Evolutionary conservation across 176 grass and related monocot genomes (phyloP).

Genomic region (Aegilops tauschii): DNA sequence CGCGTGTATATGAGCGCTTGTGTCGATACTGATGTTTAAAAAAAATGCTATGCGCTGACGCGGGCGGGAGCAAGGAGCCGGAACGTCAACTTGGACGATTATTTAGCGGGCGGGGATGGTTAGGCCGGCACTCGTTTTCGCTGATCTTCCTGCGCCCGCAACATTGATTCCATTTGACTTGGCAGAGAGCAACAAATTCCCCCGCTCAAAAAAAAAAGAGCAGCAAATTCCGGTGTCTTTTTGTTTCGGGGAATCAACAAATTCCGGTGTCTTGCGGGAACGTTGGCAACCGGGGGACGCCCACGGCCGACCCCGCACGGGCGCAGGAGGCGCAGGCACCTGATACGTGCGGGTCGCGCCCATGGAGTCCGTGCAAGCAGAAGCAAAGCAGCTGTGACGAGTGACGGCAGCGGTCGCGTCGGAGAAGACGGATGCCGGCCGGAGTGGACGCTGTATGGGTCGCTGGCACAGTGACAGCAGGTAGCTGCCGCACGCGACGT

Average conservation of each 20-base stretch:
- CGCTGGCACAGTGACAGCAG: background rate
- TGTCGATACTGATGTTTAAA: no score
- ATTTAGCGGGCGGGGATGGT: background rate
- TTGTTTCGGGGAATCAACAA: background rate
- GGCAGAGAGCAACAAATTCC: background rate
- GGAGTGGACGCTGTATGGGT: background rate
- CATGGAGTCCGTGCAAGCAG: background rate
- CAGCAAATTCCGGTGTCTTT: background rate
- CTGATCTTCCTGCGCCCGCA: background rate
- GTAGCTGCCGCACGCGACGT: background rate
- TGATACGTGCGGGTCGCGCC: background rate
- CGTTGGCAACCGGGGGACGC: background rate
- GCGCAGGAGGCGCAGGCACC: background rate
- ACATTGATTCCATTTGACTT: background rate
- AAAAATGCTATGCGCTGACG: background rate
- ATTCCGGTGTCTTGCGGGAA: background rate
- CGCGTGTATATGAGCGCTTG: no score
- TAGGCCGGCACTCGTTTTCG: constrained; percentile 24
- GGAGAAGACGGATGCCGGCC: background rate
- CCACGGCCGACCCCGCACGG: background rate
- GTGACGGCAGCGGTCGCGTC: background rate
- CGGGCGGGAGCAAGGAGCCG: background rate
- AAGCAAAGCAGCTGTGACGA: background rate
- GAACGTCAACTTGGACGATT: background rate
- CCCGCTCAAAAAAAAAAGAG: no score